Base-by-base conservation (phyloP, 2,329 filamentous ascomycete genomes). In the Sclerotinia minor region DNA sequence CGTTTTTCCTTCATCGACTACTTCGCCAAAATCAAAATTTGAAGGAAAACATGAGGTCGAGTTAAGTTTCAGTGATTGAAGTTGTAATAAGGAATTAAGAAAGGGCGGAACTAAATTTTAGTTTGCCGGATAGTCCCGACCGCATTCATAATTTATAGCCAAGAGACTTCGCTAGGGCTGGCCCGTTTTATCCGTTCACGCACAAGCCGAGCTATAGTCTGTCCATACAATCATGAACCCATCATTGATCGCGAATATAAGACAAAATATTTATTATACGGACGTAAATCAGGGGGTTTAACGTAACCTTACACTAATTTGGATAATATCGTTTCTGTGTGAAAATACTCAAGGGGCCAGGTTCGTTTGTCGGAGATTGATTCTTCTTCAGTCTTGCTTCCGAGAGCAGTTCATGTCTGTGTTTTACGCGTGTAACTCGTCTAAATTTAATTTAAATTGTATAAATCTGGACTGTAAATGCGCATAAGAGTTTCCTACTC, bases 141-240 rank as follows among this genome's bases (percentile, higher is more conserved):
- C 29, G 17, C 41, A 17, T 32, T 45, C 57, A 60, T 17, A 26
- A 60, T 45, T 21, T 15, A 24, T 11, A 49, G 13, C 41, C 21
- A 47, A 61, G 24, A 49, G 21, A 29, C 19, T 50, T 61, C 21
- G 58, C 58, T 49, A 61, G 44, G 58, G 58, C 44, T 49, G 58
- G 45, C 58, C 58, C 58, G 26, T 49, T 49, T 35, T 35, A n/a
- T 49, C 32, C 21, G 38, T 41, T 41, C 44, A 61, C 17, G 58
- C 58, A 61, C 44, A 49, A 35, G 58, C 58, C 58, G 41, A 45
- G 38, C n/a, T 60, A 45, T 29, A 50, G 58, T 50, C 58, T 61
- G 26, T 50, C 15, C 58, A 49, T 35, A 19, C 29, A 2, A 29
- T 29, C 29, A 29, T 29, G 29, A 5, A 29, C 29, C 49, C 35